Percentiles rank a stretch among this genome's conserved stretches.
Conservation (phyloP, 106 monocot genomes). For the Dendrobium chrysotoxum region DNA sequence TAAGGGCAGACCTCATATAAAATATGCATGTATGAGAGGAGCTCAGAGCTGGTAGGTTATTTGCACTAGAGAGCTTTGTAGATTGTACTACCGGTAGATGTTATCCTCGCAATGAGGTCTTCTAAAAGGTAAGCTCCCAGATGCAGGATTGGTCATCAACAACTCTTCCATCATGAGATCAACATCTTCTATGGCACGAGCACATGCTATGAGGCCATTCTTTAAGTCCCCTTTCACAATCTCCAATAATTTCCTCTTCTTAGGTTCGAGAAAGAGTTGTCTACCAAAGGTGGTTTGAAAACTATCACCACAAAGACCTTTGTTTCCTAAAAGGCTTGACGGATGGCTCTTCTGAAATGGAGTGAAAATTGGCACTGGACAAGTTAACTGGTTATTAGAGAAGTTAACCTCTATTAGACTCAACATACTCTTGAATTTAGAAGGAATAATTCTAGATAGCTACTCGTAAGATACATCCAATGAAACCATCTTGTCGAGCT, state of each 20-base stretch:
- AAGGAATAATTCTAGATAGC: no score
- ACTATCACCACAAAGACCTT: constrained; percentile 19
- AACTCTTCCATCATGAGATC: constrained; percentile 25
- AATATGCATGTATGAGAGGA: no score
- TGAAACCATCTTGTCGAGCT: no score
- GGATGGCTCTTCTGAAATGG: no score
- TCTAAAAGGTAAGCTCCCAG: constrained; percentile 81
- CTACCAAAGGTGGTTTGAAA: constrained; percentile 18
- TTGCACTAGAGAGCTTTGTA: constrained; percentile 85
- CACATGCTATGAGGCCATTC: constrained; percentile 59
- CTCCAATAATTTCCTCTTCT: constrained; percentile 35
- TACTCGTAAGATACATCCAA: no score
- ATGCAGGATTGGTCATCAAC: constrained; percentile 38
- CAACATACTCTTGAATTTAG: no score
- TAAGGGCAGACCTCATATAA: no score
- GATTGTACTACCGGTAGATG: constrained; percentile 75
- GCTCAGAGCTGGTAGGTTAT: no score
- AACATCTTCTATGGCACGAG: constrained; percentile 63
- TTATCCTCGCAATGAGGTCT: constrained; percentile 66
- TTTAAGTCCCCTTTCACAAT: constrained; percentile 68
- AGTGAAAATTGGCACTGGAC: no score
- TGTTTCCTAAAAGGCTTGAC: no score
- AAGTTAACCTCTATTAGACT: no score
- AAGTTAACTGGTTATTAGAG: no score
- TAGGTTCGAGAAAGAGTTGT: constrained; percentile 27